A percentile compares a stretch with the other conserved stretches of the same genome.
These are phyloP conservation scores for Cornus controversa DNA, from an alignment of 148 eudicot genomes.

Conservation along the genomic window DNA sequence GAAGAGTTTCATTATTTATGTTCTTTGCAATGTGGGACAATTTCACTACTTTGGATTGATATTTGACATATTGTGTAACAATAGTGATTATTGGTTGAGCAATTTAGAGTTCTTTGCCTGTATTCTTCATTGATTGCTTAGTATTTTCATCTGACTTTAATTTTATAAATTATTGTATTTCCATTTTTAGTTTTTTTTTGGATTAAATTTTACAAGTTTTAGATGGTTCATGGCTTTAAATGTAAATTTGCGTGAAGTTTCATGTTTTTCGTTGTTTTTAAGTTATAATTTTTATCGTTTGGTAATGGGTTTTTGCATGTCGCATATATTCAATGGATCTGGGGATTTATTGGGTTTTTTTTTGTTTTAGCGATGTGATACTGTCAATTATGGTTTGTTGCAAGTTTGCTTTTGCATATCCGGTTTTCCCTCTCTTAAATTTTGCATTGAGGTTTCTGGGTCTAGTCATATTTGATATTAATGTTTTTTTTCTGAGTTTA, in stretches of 20 bases:
- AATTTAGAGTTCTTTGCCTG: not conserved
- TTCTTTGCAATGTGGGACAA: not conserved
- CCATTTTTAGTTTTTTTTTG: not conserved
- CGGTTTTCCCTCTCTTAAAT: not conserved
- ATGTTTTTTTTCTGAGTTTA: not conserved
- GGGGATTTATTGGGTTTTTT: not conserved
- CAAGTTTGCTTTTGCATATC: not conserved
- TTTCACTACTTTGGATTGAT: not conserved
- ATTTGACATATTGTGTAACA: not conserved
- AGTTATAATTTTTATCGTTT: not conserved
- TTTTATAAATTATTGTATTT: no score
- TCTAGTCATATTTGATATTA: not conserved
- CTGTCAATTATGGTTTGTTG: not conserved
- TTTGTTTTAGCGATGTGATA: not conserved
- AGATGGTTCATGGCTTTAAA: not conserved
- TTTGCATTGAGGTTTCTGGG: not conserved
- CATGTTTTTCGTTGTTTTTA: not conserved
- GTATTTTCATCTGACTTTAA: not conserved
- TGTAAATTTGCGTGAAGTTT: not conserved
- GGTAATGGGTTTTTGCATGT: constrained; percentile 13
- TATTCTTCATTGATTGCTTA: not conserved
- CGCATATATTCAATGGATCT: constrained; percentile 5
- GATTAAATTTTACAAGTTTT: not conserved
- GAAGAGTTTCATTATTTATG: not conserved
- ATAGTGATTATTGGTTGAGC: not conserved